Evolutionary conservation across 192 early-diverging fungal genomes (phyloP).

Genomic region (Entomortierella chlamydospora): DNA sequence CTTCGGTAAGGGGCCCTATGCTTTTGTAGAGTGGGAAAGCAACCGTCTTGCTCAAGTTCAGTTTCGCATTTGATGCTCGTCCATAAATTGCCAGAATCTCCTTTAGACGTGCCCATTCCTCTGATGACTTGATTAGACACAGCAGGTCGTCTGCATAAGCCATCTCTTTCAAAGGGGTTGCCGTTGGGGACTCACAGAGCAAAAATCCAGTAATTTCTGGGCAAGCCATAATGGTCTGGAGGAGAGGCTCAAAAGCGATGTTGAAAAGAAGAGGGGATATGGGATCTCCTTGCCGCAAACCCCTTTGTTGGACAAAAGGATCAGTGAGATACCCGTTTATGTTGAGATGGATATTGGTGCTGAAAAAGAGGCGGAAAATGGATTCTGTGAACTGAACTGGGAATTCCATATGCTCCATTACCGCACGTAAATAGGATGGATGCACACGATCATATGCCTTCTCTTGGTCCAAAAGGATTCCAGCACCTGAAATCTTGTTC

Average conservation of each 20-base stretch:
- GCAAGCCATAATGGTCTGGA: slow-evolving; percentile 1
- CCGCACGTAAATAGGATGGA: slow-evolving; percentile 10
- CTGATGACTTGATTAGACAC: neutral
- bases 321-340: slow-evolving; percentile 22
- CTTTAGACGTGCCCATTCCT: slow-evolving; percentile 13
- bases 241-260: slow-evolving; percentile 38
- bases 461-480: slow-evolving; percentile 44
- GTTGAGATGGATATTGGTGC: slow-evolving; percentile 21
- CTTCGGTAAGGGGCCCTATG: neutral
- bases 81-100: slow-evolving; percentile 10
- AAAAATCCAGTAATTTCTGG: neutral
- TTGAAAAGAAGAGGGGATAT: slow-evolving; percentile 42
- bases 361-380: slow-evolving; percentile 28
- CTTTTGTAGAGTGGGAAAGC: slow-evolving; percentile 10
- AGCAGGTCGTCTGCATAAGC: slow-evolving; percentile 3
- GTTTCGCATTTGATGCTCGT: slow-evolving; percentile 19
- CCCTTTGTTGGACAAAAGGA: slow-evolving; percentile 22
- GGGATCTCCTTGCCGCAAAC: slow-evolving; percentile 52
- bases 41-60: slow-evolving; percentile 38
- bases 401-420: neutral
- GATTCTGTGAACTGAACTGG: neutral
- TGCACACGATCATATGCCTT: slow-evolving; percentile 50
- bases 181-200: too few species aligned
- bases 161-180: slow-evolving; percentile 7
- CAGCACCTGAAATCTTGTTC: neutral